Evolutionary conservation across 1,284 basidiomycete species (phyloP).

Genomic region (Ganoderma lucidum): DNA sequence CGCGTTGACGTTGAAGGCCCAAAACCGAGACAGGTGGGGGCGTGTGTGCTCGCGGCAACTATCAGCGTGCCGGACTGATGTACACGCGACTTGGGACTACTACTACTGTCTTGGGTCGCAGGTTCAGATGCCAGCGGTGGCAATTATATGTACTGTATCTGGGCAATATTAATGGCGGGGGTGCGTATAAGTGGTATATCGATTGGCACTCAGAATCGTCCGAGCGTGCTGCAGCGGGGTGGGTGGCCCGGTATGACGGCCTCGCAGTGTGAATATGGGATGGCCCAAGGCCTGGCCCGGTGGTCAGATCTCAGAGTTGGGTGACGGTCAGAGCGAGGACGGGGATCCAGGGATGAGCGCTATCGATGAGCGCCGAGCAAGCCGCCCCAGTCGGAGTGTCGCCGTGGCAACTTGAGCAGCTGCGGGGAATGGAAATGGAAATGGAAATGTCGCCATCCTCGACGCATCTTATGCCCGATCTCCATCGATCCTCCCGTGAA

Average conservation of each 20-base stretch:
- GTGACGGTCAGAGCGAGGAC: not conserved
- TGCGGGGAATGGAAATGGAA: not conserved
- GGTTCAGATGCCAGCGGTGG: not conserved
- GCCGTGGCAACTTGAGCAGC: constrained; percentile 19
- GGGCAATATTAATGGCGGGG: not conserved
- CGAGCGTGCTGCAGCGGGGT: not conserved
- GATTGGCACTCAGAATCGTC: not conserved
- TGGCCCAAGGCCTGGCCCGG: not conserved
- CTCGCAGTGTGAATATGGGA: not conserved
- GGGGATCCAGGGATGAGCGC: not conserved
- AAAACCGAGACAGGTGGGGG: not conserved
- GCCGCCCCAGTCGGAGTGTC: constrained; percentile 13
- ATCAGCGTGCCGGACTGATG: not conserved
- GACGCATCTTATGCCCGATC: constrained; percentile 24
- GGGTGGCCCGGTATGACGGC: not conserved
- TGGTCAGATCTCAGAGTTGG: not conserved
- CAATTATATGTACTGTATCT: not conserved
- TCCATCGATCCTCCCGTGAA: constrained; percentile 24
- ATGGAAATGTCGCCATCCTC: constrained; percentile 15
- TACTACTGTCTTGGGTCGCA: not conserved
- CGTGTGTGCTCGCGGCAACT: not conserved
- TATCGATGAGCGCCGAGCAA: constrained; percentile 10
- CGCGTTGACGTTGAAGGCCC: not conserved
- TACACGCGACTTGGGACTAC: not conserved
- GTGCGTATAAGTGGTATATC: not conserved